Evolutionary conservation across 495 filamentous ascomycete genomes (phyloP), one percentile per base, ranked within the genome.

Genomic region (Podospora pseudopauciseta): DNA sequence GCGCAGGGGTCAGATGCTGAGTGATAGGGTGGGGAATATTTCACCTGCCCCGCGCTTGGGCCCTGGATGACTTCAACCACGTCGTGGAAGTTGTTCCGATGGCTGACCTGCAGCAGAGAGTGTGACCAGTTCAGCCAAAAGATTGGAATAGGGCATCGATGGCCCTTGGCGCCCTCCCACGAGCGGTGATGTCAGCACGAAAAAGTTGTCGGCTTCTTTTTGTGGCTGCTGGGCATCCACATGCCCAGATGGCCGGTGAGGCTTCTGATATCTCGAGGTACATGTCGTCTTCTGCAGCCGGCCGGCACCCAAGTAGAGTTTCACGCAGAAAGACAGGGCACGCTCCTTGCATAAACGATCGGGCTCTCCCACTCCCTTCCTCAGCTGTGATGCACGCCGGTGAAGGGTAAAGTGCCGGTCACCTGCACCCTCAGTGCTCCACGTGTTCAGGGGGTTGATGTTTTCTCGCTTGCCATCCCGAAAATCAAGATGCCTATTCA

Each of bases 21-120:
- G 54, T 65, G 69, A 71, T 65, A 63, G 65, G 65, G 69, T 60
- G 65, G 69, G 69, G 61, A 27, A 26, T 4, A 62, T 15, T 23
- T 34, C 34, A 19, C 19, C 5, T 60, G 16, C 57, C 65, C 65
- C 58, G 57, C 34, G 59, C 58, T 63, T 62, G 65, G 65, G 54
- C 32, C 54, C 28, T 23, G n/a, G 28, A 55, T 66, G 13, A 15
- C 4, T 5, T 5, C 4, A 56, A 28, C 49, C 9, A 56, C 13
- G 28, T 26, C 49, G 30, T 56, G 16, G n/a, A 49, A 32, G n/a
- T 20, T 49, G 30, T n/a, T 49, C n/a, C 34, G n/a, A 63, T 32
- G 61, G 32, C 30, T 34, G 27, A 19, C 61, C 61, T 28, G 30
- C 30, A 32, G 30, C 61, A 19, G 53, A 56, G 20, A 23, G 23